phyloP scores from a whole-genome alignment of 306 rosid species.

The Notholithocarpus densiflorus region DNA sequence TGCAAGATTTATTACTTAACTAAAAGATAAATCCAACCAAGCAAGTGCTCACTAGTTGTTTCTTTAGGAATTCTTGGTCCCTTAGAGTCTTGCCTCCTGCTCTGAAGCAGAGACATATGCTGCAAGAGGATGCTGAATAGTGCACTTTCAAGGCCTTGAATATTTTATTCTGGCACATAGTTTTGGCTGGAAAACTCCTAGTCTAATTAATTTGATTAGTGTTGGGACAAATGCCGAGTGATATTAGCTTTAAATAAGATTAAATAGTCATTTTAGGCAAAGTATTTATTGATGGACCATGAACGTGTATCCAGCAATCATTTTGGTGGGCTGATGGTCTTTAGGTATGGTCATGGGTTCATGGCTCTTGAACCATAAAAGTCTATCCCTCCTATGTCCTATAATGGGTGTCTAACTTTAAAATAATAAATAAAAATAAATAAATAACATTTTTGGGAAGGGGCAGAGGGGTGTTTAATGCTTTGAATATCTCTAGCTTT shows the following conservation, averaged over 20 bases:
- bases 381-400: no score
- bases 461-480: no score
- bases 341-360: not conserved
- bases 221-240: not conserved
- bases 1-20: not conserved
- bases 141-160: not conserved
- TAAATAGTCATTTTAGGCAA: not conserved
- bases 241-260: not conserved
- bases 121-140: not conserved
- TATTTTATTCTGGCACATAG: not conserved
- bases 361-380: not conserved
- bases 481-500: no score
- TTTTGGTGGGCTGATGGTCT: not conserved
- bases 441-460: no score
- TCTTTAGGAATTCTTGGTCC: not conserved
- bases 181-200: not conserved
- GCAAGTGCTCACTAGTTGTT: not conserved
- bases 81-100: not conserved
- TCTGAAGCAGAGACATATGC: no score
- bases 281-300: not conserved
- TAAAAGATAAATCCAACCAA: not conserved
- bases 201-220: not conserved
- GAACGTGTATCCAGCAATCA: not conserved
- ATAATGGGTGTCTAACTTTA: no score
- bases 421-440: no score